Evolutionary conservation across 805 yeast genomes (phyloP).

Genomic region (Candida orba): DNA sequence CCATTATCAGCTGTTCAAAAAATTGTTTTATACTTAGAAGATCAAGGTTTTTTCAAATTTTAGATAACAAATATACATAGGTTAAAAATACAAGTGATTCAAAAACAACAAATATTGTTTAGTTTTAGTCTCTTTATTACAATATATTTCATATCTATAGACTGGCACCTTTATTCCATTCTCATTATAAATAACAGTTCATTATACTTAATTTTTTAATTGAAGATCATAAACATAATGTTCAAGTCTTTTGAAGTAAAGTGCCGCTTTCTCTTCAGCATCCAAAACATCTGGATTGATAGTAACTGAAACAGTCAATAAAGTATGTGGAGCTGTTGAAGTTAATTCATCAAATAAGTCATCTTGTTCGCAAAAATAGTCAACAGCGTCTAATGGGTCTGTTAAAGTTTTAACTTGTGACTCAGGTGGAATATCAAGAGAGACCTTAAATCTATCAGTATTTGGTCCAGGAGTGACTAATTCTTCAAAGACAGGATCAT

Average conservation of each 20-base stretch:
- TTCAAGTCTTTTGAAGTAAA: slow-evolving; percentile 16
- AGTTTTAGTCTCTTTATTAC: too few species aligned
- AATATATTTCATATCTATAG: too few species aligned
- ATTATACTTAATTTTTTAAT: not conserved
- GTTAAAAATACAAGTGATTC: not conserved
- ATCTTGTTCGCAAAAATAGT: slow-evolving; percentile 8
- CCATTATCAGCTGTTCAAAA: slow-evolving; percentile 69
- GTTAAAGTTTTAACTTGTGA: slow-evolving; percentile 12
- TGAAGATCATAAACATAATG: slow-evolving; percentile 16
- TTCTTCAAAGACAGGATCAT: slow-evolving; percentile 56
- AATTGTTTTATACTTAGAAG: slow-evolving; percentile 64
- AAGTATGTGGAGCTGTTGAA: slow-evolving; percentile 16
- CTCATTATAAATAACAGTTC: too few species aligned
- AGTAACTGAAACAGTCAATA: slow-evolving; percentile 29
- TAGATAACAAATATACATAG: slow-evolving; percentile 15
- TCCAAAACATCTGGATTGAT: slow-evolving; percentile 33
- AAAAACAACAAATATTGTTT: too few species aligned
- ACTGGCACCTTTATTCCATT: too few species aligned
- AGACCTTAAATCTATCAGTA: slow-evolving; percentile 37
- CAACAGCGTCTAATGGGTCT: slow-evolving; percentile 18
- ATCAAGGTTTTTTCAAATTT: slow-evolving; percentile 72
- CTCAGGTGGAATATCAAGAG: slow-evolving; percentile 23
- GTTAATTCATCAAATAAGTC: slow-evolving; percentile 22
- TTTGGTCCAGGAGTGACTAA: slow-evolving; percentile 39
- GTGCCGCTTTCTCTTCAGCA: slow-evolving; percentile 39